Percentiles rank a stretch among this genome's conserved stretches.
Conservation (phyloP, 805 yeast genomes). For the Myxozyma melibiosi region DNA sequence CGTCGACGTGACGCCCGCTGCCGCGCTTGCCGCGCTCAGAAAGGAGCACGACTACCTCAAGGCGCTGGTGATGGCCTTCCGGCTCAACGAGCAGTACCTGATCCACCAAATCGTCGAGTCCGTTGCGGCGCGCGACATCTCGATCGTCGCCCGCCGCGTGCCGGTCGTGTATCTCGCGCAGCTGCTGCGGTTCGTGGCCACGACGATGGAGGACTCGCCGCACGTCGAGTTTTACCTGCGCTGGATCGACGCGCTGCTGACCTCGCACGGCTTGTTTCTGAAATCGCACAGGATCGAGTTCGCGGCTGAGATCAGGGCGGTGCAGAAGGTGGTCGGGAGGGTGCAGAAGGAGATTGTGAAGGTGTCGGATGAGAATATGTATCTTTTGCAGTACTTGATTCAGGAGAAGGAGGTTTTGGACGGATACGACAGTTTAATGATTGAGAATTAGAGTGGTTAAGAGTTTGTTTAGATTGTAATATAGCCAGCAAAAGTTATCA, state of each 20-base stretch:
- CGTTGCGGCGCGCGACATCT: conserved; percentile 70
- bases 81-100: conserved; percentile 79
- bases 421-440: conserved; percentile 1
- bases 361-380: conserved; percentile 27
- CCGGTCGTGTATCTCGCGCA: conserved; percentile 78
- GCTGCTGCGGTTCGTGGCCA: conserved; percentile 68
- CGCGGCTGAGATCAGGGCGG: conserved; percentile 39
- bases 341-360: conserved; percentile 19
- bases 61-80: conserved; percentile 89
- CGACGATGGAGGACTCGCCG: conserved; percentile 64
- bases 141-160: conserved; percentile 63
- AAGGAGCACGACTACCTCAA: conserved; percentile 60
- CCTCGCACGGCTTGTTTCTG: conserved; percentile 77
- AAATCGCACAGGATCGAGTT: conserved; percentile 62
- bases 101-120: conserved; percentile 73
- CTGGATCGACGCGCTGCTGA: conserved; percentile 74
- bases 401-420: conserved; percentile 2
- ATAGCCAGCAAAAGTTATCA: background rate
- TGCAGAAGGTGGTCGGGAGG: conserved; percentile 21
- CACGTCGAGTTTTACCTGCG: conserved; percentile 82
- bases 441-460: background rate
- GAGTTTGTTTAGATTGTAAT: background rate
- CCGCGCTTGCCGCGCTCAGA: conserved; percentile 61
- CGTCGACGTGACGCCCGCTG: conserved; percentile 83
- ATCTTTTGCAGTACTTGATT: conserved; percentile 20